Percentiles rank a stretch among this genome's conserved stretches.
Conservation (phyloP, 768 basidiomycete genomes). For the Tubosaeta brunneosetosa region DNA sequence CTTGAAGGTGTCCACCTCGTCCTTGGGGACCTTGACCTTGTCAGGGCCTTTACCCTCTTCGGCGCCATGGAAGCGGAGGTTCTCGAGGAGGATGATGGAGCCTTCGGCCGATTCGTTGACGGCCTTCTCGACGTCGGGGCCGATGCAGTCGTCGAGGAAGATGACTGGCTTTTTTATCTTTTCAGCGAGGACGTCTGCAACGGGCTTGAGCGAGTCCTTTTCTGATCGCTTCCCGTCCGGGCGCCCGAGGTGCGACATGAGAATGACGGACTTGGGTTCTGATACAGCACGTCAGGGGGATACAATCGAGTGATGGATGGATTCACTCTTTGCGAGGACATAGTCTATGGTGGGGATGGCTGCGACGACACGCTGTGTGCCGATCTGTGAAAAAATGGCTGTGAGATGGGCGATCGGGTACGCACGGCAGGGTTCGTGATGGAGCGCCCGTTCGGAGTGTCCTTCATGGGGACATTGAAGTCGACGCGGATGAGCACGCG, state of each 20-base stretch:
- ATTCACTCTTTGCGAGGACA: conserved; percentile 76
- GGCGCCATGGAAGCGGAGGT: conserved; percentile 96
- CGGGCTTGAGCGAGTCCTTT: conserved; percentile 89
- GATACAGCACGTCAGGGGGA: not conserved
- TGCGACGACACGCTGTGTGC: conserved; percentile 84
- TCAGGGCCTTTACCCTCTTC: conserved; percentile 98
- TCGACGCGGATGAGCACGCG: conserved; percentile 93
- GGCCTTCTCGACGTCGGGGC: conserved; percentile 74
- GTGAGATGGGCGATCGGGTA: conserved; percentile 18
- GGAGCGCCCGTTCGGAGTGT: conserved; percentile 66
- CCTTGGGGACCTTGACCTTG: conserved; percentile 90
- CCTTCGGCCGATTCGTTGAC: conserved; percentile 58
- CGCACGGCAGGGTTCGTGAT: conserved; percentile 96
- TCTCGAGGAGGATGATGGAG: conserved; percentile 87
- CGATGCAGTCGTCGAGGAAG: conserved; percentile 84
- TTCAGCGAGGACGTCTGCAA: conserved; percentile 60
- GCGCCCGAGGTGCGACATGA: conserved; percentile 98
- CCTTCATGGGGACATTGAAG: conserved; percentile 92
- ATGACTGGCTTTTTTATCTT: conserved; percentile 55
- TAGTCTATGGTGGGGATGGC: conserved; percentile 94
- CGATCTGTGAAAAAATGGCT: conserved; percentile 4
- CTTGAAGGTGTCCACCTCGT: conserved; percentile 77
- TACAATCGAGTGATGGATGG: not conserved
- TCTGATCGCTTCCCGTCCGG: conserved; percentile 87
- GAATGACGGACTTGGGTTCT: conserved; percentile 80